These are phyloP conservation scores for Exophiala sp. DNA, from an alignment of 2,329 filamentous ascomycete species.

Conservation along the genomic window DNA sequence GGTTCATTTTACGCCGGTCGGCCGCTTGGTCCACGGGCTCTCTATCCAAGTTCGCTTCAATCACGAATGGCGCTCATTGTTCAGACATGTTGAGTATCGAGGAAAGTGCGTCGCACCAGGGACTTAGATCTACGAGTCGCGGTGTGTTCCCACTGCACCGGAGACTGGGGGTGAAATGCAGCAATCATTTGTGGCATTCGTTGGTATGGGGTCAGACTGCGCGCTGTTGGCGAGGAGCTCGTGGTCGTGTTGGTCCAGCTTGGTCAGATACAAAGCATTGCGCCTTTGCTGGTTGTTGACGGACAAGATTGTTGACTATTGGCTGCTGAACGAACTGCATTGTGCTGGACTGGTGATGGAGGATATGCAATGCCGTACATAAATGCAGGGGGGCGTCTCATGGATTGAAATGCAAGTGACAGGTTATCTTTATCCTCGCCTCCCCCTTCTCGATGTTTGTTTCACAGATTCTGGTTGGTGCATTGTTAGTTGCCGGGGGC, in stretches of 20 bases:
- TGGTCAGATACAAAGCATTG: neutral
- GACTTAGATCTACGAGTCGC: neutral
- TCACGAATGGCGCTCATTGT: neutral
- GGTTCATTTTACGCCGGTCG: neutral
- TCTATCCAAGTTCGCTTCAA: neutral
- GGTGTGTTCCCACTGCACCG: neutral
- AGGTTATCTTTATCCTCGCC: neutral
- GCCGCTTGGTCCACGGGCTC: neutral
- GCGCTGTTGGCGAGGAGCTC: neutral
- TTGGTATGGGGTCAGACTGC: neutral
- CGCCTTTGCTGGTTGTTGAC: neutral
- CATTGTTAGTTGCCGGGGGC: neutral
- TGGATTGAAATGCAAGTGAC: neutral
- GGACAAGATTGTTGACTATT: neutral
- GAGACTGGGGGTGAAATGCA: neutral
- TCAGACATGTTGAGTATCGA: too few species aligned
- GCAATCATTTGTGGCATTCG: neutral
- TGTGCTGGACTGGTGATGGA: neutral
- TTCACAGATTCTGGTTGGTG: neutral
- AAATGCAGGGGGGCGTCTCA: neutral
- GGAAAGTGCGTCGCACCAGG: too few species aligned
- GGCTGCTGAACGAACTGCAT: too few species aligned
- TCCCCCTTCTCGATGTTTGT: neutral
- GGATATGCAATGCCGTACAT: neutral
- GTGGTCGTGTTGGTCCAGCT: neutral